Evolutionary conservation across 345 rosid species (phyloP).

Genomic region (Eutrema japonicum): DNA sequence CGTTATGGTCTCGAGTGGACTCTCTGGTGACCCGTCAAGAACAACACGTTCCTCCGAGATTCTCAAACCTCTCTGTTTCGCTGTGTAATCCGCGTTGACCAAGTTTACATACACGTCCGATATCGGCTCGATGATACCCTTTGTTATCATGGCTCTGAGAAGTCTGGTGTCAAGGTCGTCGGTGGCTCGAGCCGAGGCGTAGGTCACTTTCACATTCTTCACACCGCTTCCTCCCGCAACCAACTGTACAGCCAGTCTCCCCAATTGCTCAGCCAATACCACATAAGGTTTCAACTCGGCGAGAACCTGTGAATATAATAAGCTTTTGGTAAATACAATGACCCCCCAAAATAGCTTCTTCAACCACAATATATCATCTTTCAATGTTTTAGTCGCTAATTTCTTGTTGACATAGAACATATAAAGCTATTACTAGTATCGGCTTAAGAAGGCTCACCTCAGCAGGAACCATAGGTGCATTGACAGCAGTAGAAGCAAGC

Average conservation of each 20-base stretch:
- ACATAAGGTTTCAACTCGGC: slow-evolving; percentile 79
- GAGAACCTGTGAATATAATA: slow-evolving; percentile 55
- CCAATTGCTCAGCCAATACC: slow-evolving; percentile 67
- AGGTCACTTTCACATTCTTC: slow-evolving; percentile 65
- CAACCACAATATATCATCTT: background rate
- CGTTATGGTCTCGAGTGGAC: slow-evolving; percentile 66
- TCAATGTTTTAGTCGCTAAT: background rate
- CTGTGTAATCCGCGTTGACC: slow-evolving; percentile 81
- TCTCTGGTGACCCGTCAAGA: slow-evolving; percentile 75
- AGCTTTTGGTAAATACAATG: background rate
- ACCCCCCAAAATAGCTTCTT: background rate
- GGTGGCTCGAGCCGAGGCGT: slow-evolving; percentile 71
- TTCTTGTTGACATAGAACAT: background rate
- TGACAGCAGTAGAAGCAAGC: slow-evolving; percentile 85
- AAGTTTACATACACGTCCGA: slow-evolving; percentile 72
- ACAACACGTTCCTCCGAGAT: slow-evolving; percentile 66
- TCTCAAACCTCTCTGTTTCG: slow-evolving; percentile 79
- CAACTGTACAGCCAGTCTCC: slow-evolving; percentile 74
- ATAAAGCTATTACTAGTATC: background rate
- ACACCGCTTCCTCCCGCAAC: slow-evolving; percentile 84
- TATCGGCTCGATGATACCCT: slow-evolving; percentile 81
- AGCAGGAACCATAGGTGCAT: slow-evolving; percentile 92
- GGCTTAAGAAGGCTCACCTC: slow-evolving; percentile 49
- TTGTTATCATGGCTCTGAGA: slow-evolving; percentile 81
- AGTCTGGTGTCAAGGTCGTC: slow-evolving; percentile 89